These are phyloP conservation scores for Coniochaeta sp. DNA, from an alignment of 2,329 filamentous ascomycete genomes.

Conservation along the genomic window DNA sequence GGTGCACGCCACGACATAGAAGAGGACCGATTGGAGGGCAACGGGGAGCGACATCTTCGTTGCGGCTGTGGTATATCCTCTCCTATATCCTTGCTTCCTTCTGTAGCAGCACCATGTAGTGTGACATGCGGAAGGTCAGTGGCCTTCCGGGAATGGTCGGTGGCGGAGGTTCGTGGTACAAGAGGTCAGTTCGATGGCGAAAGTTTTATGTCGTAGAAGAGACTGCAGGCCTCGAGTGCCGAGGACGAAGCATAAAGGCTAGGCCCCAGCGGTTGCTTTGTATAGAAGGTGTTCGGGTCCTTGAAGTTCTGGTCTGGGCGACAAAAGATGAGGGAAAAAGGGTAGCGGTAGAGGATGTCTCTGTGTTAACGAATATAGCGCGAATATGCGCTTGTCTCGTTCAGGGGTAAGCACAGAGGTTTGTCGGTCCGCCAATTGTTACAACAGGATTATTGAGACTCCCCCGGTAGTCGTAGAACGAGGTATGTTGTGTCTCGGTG, in stretches of 20 bases:
- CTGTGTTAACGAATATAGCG: too few species aligned
- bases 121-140: background rate
- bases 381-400: background rate
- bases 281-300: background rate
- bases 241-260: background rate
- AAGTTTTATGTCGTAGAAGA: background rate
- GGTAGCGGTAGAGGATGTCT: too few species aligned
- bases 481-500: background rate
- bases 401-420: too few species aligned
- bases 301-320: too few species aligned
- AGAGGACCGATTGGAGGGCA: conserved; percentile 67
- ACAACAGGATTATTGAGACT: too few species aligned
- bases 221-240: background rate
- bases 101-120: background rate
- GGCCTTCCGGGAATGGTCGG: background rate
- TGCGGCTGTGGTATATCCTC: background rate
- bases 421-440: too few species aligned
- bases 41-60: conserved; percentile 44
- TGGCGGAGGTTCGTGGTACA: background rate
- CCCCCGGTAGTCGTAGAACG: background rate
- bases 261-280: background rate
- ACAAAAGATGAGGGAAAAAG: background rate
- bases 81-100: background rate
- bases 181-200: background rate
- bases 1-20: conserved; percentile 71